phyloP scores from a whole-genome alignment of 495 filamentous ascomycete genomes.

The Tuber umbilicatum region DNA sequence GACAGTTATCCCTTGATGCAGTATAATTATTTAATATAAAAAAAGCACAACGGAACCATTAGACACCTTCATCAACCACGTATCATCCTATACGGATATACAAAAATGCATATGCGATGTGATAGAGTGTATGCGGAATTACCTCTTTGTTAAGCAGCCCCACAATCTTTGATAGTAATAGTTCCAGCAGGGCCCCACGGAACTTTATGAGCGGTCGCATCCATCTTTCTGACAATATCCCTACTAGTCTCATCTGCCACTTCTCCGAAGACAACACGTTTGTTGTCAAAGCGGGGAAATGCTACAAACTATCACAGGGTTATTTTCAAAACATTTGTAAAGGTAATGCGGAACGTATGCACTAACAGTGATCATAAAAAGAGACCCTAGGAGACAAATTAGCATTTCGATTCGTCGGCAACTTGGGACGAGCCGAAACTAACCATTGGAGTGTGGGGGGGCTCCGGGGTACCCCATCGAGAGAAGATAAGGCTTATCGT shows the following conservation, averaged over 20 bases:
- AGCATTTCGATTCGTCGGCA: neutral
- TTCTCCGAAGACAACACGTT: slow-evolving; percentile 74
- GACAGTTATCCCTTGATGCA: too few relatives aligned
- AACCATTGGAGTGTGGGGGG: slow-evolving; percentile 63
- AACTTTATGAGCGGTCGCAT: slow-evolving; percentile 43
- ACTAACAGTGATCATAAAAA: slow-evolving; percentile 28
- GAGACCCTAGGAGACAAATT: neutral
- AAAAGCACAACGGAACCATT: too few relatives aligned
- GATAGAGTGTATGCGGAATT: too few relatives aligned
- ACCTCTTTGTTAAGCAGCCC: too few relatives aligned
- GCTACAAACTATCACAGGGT: slow-evolving; percentile 45
- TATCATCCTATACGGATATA: too few relatives aligned
- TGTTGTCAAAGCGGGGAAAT: slow-evolving; percentile 67
- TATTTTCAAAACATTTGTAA: slow-evolving; percentile 48
- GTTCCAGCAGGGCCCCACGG: slow-evolving; percentile 16
- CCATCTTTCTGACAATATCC: slow-evolving; percentile 62
- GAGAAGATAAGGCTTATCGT: slow-evolving; percentile 57
- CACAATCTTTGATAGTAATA: slow-evolving; percentile 20
- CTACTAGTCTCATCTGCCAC: slow-evolving; percentile 59
- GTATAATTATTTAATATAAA: too few relatives aligned
- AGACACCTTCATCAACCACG: too few relatives aligned
- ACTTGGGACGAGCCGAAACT: too few relatives aligned
- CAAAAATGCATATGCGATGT: too few relatives aligned
- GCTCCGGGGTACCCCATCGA: slow-evolving; percentile 77
- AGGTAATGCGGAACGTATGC: slow-evolving; percentile 70